Evolutionary conservation across 352 stramenopile species (phyloP).

Genomic region (Phytophthora litchii): DNA sequence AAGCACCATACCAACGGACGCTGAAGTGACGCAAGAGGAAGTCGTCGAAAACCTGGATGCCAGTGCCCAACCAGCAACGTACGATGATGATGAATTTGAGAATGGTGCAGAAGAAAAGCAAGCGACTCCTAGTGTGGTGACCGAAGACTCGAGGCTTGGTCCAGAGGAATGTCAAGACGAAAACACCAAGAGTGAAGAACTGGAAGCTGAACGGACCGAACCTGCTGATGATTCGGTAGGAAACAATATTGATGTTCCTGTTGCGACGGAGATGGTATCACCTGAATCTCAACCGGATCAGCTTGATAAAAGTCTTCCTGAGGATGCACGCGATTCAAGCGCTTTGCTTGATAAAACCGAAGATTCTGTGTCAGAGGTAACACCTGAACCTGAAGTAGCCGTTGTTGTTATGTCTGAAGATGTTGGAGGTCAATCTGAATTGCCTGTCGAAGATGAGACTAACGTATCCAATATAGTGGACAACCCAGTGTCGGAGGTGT

Average conservation of each 20-base stretch:
- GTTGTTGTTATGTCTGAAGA: not conserved
- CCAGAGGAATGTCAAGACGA: conserved; percentile 3
- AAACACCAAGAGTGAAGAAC: not conserved
- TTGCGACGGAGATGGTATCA: not conserved
- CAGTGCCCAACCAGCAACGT: conserved; percentile 10
- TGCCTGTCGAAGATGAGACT: not conserved
- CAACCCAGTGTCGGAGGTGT: not conserved
- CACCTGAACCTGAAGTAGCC: not conserved
- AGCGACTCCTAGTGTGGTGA: not conserved
- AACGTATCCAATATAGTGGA: not conserved
- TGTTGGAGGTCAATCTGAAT: conserved; percentile 1
- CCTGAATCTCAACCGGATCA: conserved; percentile 6
- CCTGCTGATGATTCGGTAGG: not conserved
- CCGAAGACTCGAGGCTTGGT: not conserved
- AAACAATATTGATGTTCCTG: not conserved
- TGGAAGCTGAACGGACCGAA: not conserved
- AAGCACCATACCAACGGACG: not conserved
- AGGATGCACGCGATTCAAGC: conserved; percentile 2
- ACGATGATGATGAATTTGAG: conserved; percentile 34
- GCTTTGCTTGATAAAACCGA: conserved; percentile 1
- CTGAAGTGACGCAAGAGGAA: conserved; percentile 4
- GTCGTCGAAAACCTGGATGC: not conserved
- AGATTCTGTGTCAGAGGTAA: not conserved
- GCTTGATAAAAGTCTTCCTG: conserved; percentile 1
- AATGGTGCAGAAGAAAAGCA: conserved; percentile 13